Percentiles rank a stretch among this genome's conserved stretches.
phyloP scores from a whole-genome alignment of 352 stramenopile genomes.

The Phytopythium boreale region DNA sequence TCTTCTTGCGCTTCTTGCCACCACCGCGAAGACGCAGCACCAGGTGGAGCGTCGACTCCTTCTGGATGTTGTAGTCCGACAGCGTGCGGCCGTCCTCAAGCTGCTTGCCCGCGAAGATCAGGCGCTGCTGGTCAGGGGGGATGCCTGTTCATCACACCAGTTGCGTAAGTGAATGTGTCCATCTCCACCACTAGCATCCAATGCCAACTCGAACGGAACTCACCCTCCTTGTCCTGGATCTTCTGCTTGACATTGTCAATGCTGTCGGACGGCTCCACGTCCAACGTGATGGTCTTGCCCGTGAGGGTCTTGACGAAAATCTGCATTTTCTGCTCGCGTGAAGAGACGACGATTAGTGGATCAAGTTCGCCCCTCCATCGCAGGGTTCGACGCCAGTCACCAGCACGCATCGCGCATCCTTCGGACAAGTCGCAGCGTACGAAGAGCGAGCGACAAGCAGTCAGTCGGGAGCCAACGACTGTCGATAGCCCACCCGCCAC shows the following conservation, averaged over 20 bases:
- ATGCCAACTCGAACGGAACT: conserved; percentile 6
- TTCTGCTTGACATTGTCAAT: conserved; percentile 99
- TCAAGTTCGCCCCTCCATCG: neutral
- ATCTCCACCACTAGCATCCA: neutral
- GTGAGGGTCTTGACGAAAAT: conserved; percentile 96
- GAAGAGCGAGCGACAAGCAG: conserved; percentile 2
- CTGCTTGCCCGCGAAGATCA: conserved; percentile 99
- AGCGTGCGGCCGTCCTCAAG: conserved; percentile 95
- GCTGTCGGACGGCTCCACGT: conserved; percentile 98
- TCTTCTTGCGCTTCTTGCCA: conserved; percentile 99
- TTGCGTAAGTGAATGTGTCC: conserved; percentile 2
- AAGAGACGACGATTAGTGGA: conserved; percentile 5
- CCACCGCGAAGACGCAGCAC: conserved; percentile 95
- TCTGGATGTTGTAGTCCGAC: conserved; percentile 95
- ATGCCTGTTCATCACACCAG: conserved; percentile 72
- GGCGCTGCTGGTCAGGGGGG: conserved; percentile 98
- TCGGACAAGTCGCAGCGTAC: neutral
- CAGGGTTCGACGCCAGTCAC: conserved; percentile 1
- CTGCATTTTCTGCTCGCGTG: conserved; percentile 82
- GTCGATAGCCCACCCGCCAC: neutral
- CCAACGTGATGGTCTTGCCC: conserved; percentile 99
- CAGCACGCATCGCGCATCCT: neutral
- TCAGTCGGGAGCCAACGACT: too few species aligned
- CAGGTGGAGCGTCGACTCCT: conserved; percentile 97
- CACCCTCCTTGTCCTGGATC: conserved; percentile 99